Evolutionary conservation across 2,329 filamentous ascomycete genomes (phyloP), one percentile per base, ranked within the genome.

Genomic region (Colletotrichum sp.): DNA sequence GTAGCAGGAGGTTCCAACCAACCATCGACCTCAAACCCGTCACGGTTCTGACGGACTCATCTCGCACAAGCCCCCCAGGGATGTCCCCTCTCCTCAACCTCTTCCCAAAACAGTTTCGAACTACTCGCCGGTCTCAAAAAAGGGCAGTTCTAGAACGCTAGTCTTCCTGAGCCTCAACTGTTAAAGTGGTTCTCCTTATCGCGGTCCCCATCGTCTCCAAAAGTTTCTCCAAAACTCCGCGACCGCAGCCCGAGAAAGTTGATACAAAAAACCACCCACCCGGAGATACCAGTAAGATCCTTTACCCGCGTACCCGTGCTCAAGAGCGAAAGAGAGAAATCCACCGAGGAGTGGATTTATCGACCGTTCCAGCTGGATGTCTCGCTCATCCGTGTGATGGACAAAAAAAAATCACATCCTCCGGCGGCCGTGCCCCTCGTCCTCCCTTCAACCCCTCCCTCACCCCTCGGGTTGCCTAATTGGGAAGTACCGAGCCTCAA

Each of bases 361-460:
- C 64, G 73, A 43, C 73, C 70, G 72, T 66, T 75, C 72, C 62
- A 75, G 72, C 72, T 67, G 32, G n/a, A 21, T 65, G 66, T 73
- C 70, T 75, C 64, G 64, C 73, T 38, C 70, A 28, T 65, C 43
- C 43, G 48, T 26, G 68, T 65, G 64, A 75, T 73, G 56, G 62
- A 64, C 62, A 73, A 75, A 67, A 72, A 32, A 69, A 56, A n/a
- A 24, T 48, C 43, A 48, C 43, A 48, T 48, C n/a, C 43, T 48
- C 43, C n/a, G 43, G 43, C n/a, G 43, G 43, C 43, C 34, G 55
- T 48, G 61, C 70, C 69, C 60, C 36, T 67, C 62, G 30, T 66
- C 38, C 43, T 34, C 64, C 26, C 55, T 62, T 18, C 32, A 30
- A 18, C 26, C 48, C 64, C 58, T 58, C 43, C 18, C 43, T 21